Percentiles rank a stretch among this genome's conserved stretches.
Evolutionary conservation across 768 basidiomycete genomes (phyloP).

Genomic region (Collybia mongolica): DNA sequence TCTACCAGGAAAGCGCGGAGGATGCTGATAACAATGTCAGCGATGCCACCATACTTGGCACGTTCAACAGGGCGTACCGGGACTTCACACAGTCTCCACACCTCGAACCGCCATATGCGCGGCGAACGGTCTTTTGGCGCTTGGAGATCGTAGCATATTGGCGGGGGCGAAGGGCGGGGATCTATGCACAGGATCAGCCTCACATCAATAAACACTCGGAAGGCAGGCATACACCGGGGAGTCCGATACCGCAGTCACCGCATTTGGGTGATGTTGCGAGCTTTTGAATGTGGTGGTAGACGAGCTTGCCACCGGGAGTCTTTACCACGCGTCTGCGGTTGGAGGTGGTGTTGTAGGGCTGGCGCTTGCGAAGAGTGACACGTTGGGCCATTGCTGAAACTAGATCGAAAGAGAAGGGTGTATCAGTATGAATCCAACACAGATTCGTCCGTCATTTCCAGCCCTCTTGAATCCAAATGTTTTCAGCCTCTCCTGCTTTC

Average conservation of each 20-base stretch:
- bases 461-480: not conserved
- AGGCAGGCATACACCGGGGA: slow-evolving; percentile 78
- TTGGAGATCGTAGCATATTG: slow-evolving; percentile 96
- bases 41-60: slow-evolving; percentile 1
- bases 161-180: slow-evolving; percentile 94
- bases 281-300: slow-evolving; percentile 98
- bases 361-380: slow-evolving; percentile 98
- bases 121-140: slow-evolving; percentile 93
- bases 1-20: slow-evolving; percentile 98
- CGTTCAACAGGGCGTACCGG: slow-evolving; percentile 53
- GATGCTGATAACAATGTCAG: slow-evolving; percentile 54
- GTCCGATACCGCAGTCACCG: slow-evolving; percentile 94
- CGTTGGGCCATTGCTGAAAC: slow-evolving; percentile 87
- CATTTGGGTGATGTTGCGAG: slow-evolving; percentile 89
- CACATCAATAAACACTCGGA: not conserved
- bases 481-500: no score
- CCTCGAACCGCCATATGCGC: slow-evolving; percentile 97
- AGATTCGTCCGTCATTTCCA: not conserved
- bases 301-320: slow-evolving; percentile 97
- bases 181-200: slow-evolving; percentile 38
- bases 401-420: slow-evolving; percentile 8
- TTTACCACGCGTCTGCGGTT: slow-evolving; percentile 94
- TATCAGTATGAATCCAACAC: not conserved
- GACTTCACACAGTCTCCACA: slow-evolving; percentile 96
- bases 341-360: slow-evolving; percentile 97